Percentiles rank a stretch among this genome's conserved stretches.
Evolutionary conservation across 331 rosid genomes (phyloP).

Genomic region (Acacia concinna): DNA sequence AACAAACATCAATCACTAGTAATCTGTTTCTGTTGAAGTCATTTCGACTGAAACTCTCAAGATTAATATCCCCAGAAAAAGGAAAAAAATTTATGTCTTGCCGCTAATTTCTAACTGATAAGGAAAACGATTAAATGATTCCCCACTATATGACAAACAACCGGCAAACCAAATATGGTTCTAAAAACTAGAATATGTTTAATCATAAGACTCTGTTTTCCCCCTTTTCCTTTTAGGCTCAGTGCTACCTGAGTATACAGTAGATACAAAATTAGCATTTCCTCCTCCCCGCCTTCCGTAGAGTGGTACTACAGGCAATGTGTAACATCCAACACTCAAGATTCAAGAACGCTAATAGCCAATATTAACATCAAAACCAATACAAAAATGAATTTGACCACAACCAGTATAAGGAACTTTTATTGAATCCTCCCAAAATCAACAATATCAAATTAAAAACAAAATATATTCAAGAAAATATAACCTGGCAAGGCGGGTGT

Average conservation of each 20-base stretch:
- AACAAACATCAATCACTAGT: not conserved
- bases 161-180: not conserved
- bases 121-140: not conserved
- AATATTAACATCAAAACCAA: not conserved
- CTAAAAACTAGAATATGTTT: not conserved
- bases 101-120: not conserved
- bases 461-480: conserved; percentile 5
- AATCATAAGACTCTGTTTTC: not conserved
- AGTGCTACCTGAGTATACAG: not conserved
- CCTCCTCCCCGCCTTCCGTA: not conserved
- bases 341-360: conserved; percentile 11
- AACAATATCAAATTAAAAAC: not conserved
- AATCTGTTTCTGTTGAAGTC: not conserved
- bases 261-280: too few relatives aligned
- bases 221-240: not conserved
- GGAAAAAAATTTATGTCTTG: not conserved
- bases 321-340: not conserved
- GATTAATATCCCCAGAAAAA: not conserved
- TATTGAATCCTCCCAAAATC: not conserved
- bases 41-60: not conserved
- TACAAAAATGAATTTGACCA: not conserved
- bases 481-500: conserved; percentile 97
- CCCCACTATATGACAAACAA: not conserved
- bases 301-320: not conserved
- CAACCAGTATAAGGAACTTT: not conserved